Conservation (phyloP, 2,329 filamentous ascomycete genomes). For the Claviceps capensis region DNA sequence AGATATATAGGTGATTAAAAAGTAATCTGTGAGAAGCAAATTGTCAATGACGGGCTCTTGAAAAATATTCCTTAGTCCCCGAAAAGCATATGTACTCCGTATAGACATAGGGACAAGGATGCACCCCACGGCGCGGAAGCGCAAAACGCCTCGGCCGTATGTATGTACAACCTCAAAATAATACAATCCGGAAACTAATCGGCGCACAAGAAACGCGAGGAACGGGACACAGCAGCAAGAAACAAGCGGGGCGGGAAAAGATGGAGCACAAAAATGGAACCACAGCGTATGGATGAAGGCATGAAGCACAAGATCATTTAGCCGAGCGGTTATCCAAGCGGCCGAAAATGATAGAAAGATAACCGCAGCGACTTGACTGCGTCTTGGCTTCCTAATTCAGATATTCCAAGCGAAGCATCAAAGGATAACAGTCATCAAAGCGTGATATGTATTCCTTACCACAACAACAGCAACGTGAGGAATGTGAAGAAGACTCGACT, state of each 20-base stretch:
- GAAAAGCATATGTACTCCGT: neutral
- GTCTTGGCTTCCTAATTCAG: slow-evolving; percentile 5
- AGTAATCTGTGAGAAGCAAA: neutral
- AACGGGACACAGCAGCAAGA: neutral
- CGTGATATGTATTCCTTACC: neutral
- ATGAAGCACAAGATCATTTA: neutral
- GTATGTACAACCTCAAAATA: no score
- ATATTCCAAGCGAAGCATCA: neutral
- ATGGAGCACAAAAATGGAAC: neutral
- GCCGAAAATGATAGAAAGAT: neutral
- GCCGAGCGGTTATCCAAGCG: neutral
- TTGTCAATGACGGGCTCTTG: neutral
- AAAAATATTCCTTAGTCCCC: neutral
- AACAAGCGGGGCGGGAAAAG: neutral
- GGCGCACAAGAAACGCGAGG: neutral
- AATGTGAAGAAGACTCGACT: neutral
- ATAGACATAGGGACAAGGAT: neutral
- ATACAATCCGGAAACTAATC: neutral
- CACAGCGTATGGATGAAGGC: neutral
- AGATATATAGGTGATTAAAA: no score
- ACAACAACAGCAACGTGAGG: neutral
- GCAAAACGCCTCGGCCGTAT: neutral
- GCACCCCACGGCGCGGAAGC: neutral
- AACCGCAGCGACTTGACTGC: neutral
- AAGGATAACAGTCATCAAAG: neutral